Evolutionary conservation across 1,284 basidiomycete genomes (phyloP).

Genomic region (Inonotus hispidus): DNA sequence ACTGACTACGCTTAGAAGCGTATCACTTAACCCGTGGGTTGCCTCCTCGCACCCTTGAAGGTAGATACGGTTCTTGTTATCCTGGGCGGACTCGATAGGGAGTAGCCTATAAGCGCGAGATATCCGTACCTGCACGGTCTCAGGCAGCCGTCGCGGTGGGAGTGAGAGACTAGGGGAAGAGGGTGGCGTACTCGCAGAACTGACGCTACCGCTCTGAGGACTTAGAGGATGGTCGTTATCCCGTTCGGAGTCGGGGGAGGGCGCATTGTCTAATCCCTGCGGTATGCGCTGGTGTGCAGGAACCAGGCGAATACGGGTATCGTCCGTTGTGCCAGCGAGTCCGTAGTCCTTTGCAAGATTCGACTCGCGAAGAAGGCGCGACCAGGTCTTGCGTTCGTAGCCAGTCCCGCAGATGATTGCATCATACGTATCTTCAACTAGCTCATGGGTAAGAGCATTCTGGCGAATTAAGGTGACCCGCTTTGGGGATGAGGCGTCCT

Average conservation of each 20-base stretch:
- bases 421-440: constrained; percentile 39
- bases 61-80: constrained; percentile 42
- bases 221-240: background rate
- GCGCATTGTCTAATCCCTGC: background rate
- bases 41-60: constrained; percentile 52
- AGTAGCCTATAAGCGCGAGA: constrained; percentile 43
- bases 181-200: constrained; percentile 24
- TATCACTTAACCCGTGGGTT: constrained; percentile 55
- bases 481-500: constrained; percentile 10
- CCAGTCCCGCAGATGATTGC: constrained; percentile 53
- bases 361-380: constrained; percentile 40
- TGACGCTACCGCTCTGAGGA: background rate
- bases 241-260: background rate
- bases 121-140: constrained; percentile 35
- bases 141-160: constrained; percentile 19
- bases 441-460: constrained; percentile 31
- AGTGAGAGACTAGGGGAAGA: constrained; percentile 28
- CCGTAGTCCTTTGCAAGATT: constrained; percentile 40
- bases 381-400: constrained; percentile 48
- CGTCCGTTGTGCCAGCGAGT: constrained; percentile 26
- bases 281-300: constrained; percentile 10
- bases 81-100: constrained; percentile 25
- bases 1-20: constrained; percentile 47
- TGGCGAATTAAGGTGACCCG: constrained; percentile 34
- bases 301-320: constrained; percentile 20